phyloP scores from a whole-genome alignment of 495 filamentous ascomycete species.

The Neurospora sp. region DNA sequence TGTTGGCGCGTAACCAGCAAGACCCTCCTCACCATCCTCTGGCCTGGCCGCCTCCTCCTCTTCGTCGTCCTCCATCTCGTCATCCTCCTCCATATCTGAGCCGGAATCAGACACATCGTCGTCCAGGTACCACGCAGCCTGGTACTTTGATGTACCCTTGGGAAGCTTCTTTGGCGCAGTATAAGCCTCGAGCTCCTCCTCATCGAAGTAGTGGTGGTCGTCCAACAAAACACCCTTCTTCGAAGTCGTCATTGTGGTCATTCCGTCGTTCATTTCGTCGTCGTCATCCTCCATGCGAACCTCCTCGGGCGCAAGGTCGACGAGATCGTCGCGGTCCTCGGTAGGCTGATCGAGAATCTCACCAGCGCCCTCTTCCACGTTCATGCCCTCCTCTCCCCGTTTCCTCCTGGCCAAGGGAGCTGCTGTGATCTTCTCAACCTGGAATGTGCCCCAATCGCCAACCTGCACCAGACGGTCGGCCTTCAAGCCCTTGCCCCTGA shows the following conservation, averaged over 20 bases:
- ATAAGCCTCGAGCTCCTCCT: slow-evolving; percentile 50
- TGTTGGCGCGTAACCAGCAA: slow-evolving; percentile 56
- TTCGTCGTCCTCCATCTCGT: slow-evolving; percentile 54
- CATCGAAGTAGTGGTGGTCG: slow-evolving; percentile 96
- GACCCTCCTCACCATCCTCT: slow-evolving; percentile 70
- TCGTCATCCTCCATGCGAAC: slow-evolving; percentile 61
- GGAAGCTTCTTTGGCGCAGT: slow-evolving; percentile 62
- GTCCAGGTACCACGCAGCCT: slow-evolving; percentile 84
- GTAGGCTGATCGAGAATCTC: slow-evolving; percentile 56
- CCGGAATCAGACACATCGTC: slow-evolving; percentile 74
- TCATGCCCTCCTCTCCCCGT: slow-evolving; percentile 59
- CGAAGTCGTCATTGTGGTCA: slow-evolving; percentile 33
- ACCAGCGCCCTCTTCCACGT: slow-evolving; percentile 46
- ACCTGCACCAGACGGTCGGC: slow-evolving; percentile 83
- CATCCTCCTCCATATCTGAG: slow-evolving; percentile 69
- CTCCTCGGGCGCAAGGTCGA: slow-evolving; percentile 70
- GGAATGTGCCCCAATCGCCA: slow-evolving; percentile 90
- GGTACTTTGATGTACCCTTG: slow-evolving; percentile 85
- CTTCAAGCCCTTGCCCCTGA: slow-evolving; percentile 79
- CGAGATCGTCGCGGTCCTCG: slow-evolving; percentile 70
- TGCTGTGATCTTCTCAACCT: slow-evolving; percentile 76
- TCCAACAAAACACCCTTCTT: slow-evolving; percentile 80
- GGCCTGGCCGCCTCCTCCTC: slow-evolving; percentile 40
- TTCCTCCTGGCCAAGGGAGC: slow-evolving; percentile 47
- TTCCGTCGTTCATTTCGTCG: slow-evolving; percentile 45